These are phyloP conservation scores for Angomonas ambiguus DNA, from an alignment of 208 protist species.

Conservation along the genomic window DNA sequence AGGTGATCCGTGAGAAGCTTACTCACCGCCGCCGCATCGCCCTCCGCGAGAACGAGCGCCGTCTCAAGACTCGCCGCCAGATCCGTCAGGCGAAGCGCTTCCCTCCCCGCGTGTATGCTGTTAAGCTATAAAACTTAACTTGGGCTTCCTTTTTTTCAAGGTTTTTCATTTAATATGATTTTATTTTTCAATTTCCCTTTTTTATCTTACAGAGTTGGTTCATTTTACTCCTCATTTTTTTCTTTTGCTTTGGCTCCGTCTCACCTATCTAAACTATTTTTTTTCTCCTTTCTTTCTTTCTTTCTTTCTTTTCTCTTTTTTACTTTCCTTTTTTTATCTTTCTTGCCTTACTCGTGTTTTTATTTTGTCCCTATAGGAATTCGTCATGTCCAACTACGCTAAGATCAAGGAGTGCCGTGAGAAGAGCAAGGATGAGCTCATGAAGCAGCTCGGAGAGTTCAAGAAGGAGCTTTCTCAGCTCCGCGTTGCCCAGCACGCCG, in stretches of 20 bases:
- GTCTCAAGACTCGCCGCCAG: constrained; percentile 84
- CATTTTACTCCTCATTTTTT: neutral
- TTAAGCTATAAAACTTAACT: constrained; percentile 78
- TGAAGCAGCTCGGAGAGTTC: constrained; percentile 95
- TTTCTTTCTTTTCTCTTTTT: neutral
- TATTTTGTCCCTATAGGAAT: constrained; percentile 4
- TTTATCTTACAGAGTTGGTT: constrained; percentile 1
- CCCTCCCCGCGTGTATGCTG: constrained; percentile 86
- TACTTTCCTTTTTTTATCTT: constrained; percentile 7
- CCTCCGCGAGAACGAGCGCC: constrained; percentile 85
- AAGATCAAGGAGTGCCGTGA: constrained; percentile 90
- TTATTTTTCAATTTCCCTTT: neutral
- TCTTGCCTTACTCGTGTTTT: neutral
- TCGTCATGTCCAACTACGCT: constrained; percentile 76
- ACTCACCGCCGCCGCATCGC: constrained; percentile 85
- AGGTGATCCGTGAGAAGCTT: constrained; percentile 80
- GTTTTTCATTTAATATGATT: neutral
- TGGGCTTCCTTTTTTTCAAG: neutral
- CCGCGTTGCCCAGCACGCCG: constrained; percentile 94
- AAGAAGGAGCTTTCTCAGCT: constrained; percentile 98
- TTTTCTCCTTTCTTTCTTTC: constrained; percentile 6
- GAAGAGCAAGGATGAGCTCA: constrained; percentile 95
- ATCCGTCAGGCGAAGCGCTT: constrained; percentile 70
- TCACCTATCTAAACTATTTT: constrained; percentile 1
- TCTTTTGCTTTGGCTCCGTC: neutral